A percentile compares a stretch with the other conserved stretches of the same genome.
These are phyloP conservation scores for Rozella allomycis DNA, from an alignment of 371 early-diverging fungal species.

Conservation along the genomic window DNA sequence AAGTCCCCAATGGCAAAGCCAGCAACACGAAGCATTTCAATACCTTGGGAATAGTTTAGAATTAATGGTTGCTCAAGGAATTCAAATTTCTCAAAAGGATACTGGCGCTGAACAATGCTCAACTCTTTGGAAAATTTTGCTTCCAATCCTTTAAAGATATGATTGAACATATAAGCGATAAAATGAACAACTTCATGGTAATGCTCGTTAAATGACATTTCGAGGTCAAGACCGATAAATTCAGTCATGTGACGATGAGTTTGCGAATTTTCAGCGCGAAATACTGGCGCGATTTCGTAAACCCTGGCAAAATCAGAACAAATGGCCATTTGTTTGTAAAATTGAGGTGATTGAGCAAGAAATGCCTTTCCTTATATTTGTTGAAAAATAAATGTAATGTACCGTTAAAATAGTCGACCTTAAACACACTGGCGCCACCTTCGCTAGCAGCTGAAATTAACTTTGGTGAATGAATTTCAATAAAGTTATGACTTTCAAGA, in stretches of 20 bases:
- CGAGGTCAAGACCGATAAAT: constrained; percentile 97
- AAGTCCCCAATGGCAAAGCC: constrained; percentile 80
- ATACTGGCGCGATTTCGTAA: constrained; percentile 98
- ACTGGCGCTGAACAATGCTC: constrained; percentile 69
- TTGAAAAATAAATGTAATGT: constrained; percentile 3
- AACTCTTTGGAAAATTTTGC: constrained; percentile 60
- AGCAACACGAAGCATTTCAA: constrained; percentile 70
- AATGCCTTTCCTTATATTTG: constrained; percentile 42
- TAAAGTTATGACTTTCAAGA: constrained; percentile 56
- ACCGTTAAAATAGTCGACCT: constrained; percentile 89
- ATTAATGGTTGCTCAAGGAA: constrained; percentile 68
- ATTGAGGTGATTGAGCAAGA: constrained; percentile 97
- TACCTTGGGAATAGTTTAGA: constrained; percentile 73
- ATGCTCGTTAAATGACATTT: constrained; percentile 95
- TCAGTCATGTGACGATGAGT: constrained; percentile 99
- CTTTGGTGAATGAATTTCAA: constrained; percentile 98
- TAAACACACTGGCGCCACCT: constrained; percentile 98
- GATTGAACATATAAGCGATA: constrained; percentile 74
- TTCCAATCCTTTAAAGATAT: constrained; percentile 73
- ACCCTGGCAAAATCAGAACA: constrained; percentile 94
- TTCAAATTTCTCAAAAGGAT: constrained; percentile 75
- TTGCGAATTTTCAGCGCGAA: constrained; percentile 97
- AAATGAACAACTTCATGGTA: constrained; percentile 91
- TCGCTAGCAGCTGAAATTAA: constrained; percentile 89
- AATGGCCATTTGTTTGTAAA: constrained; percentile 99